phyloP scores from a whole-genome alignment of 1,284 basidiomycete genomes.

The Erythrobasidium hasegawianum region DNA sequence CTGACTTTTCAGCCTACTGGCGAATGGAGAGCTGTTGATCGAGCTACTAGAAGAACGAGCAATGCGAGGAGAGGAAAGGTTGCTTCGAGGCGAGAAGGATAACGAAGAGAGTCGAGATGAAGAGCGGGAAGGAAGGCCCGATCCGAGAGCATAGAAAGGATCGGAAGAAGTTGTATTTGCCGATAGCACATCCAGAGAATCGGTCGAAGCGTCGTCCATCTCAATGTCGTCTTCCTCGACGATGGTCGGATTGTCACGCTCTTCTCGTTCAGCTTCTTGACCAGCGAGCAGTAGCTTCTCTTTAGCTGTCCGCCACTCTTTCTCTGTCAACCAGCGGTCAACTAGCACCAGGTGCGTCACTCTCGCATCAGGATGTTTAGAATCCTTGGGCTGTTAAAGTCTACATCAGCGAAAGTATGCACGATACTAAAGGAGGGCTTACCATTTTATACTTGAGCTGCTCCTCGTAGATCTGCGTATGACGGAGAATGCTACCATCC shows the following conservation, averaged over 20 bases:
- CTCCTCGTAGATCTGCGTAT: neutral
- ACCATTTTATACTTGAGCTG: neutral
- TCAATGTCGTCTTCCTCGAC: neutral
- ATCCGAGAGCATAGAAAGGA: neutral
- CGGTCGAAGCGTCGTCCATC: neutral
- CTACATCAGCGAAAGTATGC: neutral
- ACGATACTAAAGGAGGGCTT: neutral
- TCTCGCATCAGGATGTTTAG: neutral
- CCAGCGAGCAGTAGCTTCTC: neutral
- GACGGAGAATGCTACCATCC: neutral
- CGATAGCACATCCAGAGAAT: neutral
- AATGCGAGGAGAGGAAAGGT: neutral
- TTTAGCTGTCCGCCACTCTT: neutral
- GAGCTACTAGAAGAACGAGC: neutral
- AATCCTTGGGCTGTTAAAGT: neutral
- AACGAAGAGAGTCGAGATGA: neutral
- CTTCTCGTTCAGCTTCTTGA: neutral
- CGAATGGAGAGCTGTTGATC: neutral
- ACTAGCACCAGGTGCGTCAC: neutral
- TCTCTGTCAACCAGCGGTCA: neutral
- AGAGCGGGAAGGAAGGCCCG: neutral
- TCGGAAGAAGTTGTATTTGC: neutral
- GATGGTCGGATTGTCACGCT: neutral
- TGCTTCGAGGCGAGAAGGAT: conserved; percentile 1
- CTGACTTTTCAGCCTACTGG: neutral